Percentiles rank a stretch among this genome's conserved stretches.
Conservation (phyloP, 345 rosid genomes). For the Aquilaria sinensis region DNA sequence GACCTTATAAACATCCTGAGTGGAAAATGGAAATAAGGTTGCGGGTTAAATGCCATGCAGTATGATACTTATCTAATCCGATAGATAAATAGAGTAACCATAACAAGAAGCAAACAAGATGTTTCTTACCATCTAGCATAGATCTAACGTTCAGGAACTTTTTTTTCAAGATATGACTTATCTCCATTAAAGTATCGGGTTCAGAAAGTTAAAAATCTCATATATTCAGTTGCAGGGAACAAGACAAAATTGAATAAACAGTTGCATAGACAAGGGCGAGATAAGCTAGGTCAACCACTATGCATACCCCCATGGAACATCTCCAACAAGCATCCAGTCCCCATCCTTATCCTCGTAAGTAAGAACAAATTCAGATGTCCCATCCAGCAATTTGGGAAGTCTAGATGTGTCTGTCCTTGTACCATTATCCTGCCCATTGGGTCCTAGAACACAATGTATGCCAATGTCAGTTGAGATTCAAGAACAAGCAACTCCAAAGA, state of each 20-base stretch:
- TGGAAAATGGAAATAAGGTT: constrained; percentile 3
- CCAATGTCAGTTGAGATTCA: constrained; percentile 3
- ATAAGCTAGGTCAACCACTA: not conserved
- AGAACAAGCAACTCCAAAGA: too few relatives aligned
- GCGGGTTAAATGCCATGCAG: too few relatives aligned
- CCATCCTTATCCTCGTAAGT: constrained; percentile 96
- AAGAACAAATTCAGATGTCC: constrained; percentile 69
- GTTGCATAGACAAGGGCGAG: too few relatives aligned
- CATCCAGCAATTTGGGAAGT: constrained; percentile 49
- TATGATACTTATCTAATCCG: too few relatives aligned
- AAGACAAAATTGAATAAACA: not conserved
- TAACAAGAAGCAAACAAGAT: too few relatives aligned
- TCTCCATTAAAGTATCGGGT: too few relatives aligned
- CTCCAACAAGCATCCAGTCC: constrained; percentile 99
- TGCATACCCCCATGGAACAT: constrained; percentile 92
- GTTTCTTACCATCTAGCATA: too few relatives aligned
- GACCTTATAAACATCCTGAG: constrained; percentile 75
- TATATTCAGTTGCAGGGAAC: not conserved
- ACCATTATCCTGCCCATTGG: constrained; percentile 28
- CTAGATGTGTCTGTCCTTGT: constrained; percentile 21
- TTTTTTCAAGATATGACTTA: too few relatives aligned
- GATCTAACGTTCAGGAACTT: too few relatives aligned
- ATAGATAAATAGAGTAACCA: too few relatives aligned
- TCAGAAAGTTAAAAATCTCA: not conserved
- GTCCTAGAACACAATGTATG: constrained; percentile 22